Percentiles rank a stretch among this genome's conserved stretches.
phyloP scores from a whole-genome alignment of 2,329 filamentous ascomycete genomes.

The Beauveria varroae region DNA sequence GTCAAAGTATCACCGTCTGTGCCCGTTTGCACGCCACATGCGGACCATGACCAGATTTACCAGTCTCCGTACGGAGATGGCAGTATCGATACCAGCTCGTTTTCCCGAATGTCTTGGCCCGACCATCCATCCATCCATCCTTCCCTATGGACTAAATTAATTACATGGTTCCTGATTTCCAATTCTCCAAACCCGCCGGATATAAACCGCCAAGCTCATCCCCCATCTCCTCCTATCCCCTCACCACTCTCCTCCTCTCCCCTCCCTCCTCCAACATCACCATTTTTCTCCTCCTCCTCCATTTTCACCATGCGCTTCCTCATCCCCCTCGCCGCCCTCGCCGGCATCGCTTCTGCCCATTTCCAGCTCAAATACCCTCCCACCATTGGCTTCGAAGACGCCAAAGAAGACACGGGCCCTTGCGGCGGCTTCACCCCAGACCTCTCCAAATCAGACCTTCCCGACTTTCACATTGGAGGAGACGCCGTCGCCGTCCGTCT shows the following conservation, averaged over 20 bases:
- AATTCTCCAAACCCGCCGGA: neutral
- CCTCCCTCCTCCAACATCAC: neutral
- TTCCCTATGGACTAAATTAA: no score
- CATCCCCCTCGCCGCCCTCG: constrained; percentile 30
- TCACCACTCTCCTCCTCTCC: neutral
- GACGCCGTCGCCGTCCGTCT: constrained; percentile 41
- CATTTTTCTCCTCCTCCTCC: no score
- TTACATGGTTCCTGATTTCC: no score
- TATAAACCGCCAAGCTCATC: neutral
- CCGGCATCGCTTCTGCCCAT: constrained; percentile 40
- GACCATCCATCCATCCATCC: no score
- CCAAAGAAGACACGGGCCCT: constrained; percentile 36
- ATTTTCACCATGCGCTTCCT: constrained; percentile 28
- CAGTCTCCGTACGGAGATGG: neutral
- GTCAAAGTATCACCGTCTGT: neutral
- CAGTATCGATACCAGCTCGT: neutral
- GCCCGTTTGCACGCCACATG: neutral
- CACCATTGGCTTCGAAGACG: constrained; percentile 41
- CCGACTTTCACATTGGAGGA: constrained; percentile 51
- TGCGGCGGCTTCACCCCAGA: constrained; percentile 48
- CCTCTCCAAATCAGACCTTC: constrained; percentile 37
- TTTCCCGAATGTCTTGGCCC: neutral
- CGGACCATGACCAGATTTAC: neutral
- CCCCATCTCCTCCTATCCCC: neutral
- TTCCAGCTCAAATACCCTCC: constrained; percentile 44